Percentiles rank a stretch among this genome's conserved stretches.
phyloP scores from a whole-genome alignment of 2,329 filamentous ascomycete genomes.

The Trichoderma endophyticum region DNA sequence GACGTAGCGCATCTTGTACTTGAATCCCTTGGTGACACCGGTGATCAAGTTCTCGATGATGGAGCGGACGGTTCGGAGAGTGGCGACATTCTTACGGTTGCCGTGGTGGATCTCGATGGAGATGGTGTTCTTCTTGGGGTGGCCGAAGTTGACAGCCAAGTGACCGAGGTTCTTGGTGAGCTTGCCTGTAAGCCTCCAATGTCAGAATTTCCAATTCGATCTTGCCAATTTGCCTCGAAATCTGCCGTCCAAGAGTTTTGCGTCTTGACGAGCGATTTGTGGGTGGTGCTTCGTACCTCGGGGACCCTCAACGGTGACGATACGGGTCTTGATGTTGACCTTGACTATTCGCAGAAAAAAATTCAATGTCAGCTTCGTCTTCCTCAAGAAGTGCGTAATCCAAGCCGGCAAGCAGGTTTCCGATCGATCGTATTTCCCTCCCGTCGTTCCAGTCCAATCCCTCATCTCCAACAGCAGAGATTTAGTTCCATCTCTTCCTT shows the following conservation, averaged over 20 bases:
- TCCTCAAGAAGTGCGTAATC: not conserved
- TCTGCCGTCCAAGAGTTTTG: not conserved
- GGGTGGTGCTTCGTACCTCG: slow-evolving; percentile 59
- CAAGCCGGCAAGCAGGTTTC: not conserved
- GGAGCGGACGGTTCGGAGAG: slow-evolving; percentile 95
- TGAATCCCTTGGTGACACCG: slow-evolving; percentile 98
- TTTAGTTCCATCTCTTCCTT: not conserved
- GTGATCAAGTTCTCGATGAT: slow-evolving; percentile 99
- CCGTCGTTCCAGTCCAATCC: not conserved
- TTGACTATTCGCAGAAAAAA: slow-evolving; percentile 65
- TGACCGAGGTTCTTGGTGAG: slow-evolving; percentile 96
- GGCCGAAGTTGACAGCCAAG: slow-evolving; percentile 91
- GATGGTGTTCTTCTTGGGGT: slow-evolving; percentile 81
- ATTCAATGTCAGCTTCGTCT: slow-evolving; percentile 29
- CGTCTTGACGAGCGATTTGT: not conserved
- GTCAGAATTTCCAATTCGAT: slow-evolving; percentile 18
- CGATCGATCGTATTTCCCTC: not conserved
- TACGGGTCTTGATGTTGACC: slow-evolving; percentile 93
- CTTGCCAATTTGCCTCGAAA: not conserved
- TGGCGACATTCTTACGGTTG: slow-evolving; percentile 94
- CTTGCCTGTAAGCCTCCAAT: slow-evolving; percentile 61
- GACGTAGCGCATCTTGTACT: slow-evolving; percentile 99
- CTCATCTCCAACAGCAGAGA: not conserved
- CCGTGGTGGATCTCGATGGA: slow-evolving; percentile 99
- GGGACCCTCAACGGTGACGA: slow-evolving; percentile 95